A percentile compares a stretch with the other conserved stretches of the same genome.
Conservation (phyloP, 140 eudicot species). For the Anethum foeniculum region DNA sequence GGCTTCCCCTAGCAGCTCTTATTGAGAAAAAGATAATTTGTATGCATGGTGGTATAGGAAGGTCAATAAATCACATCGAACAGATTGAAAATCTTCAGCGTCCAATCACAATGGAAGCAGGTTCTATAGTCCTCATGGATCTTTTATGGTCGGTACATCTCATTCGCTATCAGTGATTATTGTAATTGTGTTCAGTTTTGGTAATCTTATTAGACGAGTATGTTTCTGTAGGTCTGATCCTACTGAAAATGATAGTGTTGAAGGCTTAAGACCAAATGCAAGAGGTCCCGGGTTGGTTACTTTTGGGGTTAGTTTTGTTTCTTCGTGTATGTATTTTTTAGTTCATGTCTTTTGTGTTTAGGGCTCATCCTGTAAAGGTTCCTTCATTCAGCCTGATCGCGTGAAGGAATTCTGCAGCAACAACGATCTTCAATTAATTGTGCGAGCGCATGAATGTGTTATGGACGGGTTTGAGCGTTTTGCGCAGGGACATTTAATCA, state of each 20-base stretch:
- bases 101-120: constrained; percentile 94
- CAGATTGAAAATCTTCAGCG: constrained; percentile 88
- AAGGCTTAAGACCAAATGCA: constrained; percentile 88
- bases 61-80: constrained; percentile 83
- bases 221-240: constrained; percentile 78
- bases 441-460: constrained; percentile 92
- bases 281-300: constrained; percentile 99
- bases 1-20: constrained; percentile 88
- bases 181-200: constrained; percentile 1
- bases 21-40: constrained; percentile 91
- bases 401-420: constrained; percentile 92
- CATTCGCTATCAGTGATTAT: not conserved
- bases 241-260: constrained; percentile 89
- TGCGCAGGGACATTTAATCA: constrained; percentile 92
- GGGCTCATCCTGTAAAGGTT: not conserved
- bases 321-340: not conserved
- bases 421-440: constrained; percentile 85
- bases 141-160: constrained; percentile 57
- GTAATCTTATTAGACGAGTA: not conserved
- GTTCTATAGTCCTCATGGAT: constrained; percentile 92
- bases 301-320: constrained; percentile 67
- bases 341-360: not conserved
- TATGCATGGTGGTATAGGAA: constrained; percentile 99
- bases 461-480: constrained; percentile 99
- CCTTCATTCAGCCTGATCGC: constrained; percentile 73